Base-by-base conservation (phyloP, 169 alveolate genomes). In the Plasmodium yoelii region DNA sequence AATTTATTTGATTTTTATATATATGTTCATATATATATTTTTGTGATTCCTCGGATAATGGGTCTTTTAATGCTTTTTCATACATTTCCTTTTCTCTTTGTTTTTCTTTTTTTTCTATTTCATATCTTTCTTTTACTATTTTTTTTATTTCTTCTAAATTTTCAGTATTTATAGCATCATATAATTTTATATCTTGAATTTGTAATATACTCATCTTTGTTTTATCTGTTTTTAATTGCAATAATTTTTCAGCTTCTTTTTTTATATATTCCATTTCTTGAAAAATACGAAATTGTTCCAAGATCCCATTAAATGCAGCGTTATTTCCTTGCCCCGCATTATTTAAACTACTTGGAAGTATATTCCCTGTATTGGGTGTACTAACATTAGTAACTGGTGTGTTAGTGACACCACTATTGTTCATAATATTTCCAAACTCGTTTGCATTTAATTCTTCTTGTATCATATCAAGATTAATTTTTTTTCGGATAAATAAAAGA, bases 21-120 rank as follows among this genome's bases (percentile, higher is more conserved):
- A 97, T 96, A 77, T 94, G 92, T 87, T 95, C 97, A 60, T 96
- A 97, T 22, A 97, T 95, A 47, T 92, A 69, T 73, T 94, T 95
- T 89, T 98, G 98, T 47, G 96, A 95, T 71, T 98, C 98, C 46
- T 98, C 97, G 53, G 94, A 92, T 49, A 95, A 60, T 15, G 98
- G 98, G 92, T 96, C 69, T 59, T 69, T 53, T 57, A 87, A 70
- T 47, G 96, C 95, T 73, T 72, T 42, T 67, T 64, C 91, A 55
- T 70, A 71, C 87, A 75, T 34, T 59, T 87, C 49, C 89, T 88
- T 73, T 51, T 73, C 91, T 69, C 72, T 68, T 84, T 87, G 92
- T 93, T 53, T 82, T 18, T 82, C 90, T 67, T 82, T 65, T 82
- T 82, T 82, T 26, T 82, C 90, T 7, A 5, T 51, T 67, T 82